Conservation (phyloP, 805 yeast genomes). For the Candida coleopterorum region DNA sequence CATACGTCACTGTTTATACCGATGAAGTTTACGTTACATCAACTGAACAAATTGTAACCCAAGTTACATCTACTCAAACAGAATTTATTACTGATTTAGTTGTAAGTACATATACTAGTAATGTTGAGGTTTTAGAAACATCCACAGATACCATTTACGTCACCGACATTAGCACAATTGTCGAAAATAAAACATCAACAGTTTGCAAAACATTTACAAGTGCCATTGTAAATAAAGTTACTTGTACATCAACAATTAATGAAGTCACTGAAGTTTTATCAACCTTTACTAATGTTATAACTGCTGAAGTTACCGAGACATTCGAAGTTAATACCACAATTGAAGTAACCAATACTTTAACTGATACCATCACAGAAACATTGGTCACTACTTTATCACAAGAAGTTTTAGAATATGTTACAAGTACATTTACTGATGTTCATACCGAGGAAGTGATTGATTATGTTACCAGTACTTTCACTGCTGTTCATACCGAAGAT, state of each 20-base stretch:
- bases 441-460: background rate
- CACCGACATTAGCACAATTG: background rate
- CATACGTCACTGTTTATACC: background rate
- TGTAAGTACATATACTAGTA: background rate
- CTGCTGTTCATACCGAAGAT: background rate
- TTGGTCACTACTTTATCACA: background rate
- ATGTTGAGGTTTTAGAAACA: background rate
- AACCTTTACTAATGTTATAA: background rate
- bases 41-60: background rate
- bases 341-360: background rate
- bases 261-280: background rate
- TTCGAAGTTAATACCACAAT: background rate
- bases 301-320: slow-evolving; percentile 2
- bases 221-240: background rate
- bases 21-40: background rate
- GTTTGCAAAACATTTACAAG: background rate
- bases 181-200: background rate
- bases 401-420: slow-evolving; percentile 1
- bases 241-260: background rate
- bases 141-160: background rate
- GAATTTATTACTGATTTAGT: background rate
- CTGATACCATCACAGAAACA: background rate
- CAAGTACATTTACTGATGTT: background rate
- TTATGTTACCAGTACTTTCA: background rate
- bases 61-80: background rate